phyloP scores from a whole-genome alignment of 495 filamentous ascomycete species.

The Penicillium coprophilum region DNA sequence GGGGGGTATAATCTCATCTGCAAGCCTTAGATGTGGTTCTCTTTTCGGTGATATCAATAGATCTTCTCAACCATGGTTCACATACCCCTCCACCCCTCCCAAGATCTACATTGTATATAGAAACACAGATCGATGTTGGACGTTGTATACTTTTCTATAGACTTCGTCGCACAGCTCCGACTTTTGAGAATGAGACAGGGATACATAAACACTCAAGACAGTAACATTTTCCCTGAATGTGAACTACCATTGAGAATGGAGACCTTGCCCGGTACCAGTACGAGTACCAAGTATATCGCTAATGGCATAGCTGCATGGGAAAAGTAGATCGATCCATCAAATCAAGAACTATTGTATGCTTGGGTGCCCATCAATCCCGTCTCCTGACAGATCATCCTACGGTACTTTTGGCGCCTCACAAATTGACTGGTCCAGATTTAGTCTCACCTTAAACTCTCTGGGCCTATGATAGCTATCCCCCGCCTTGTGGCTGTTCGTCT shows the following conservation, averaged over 20 bases:
- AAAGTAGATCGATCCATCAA: conserved; percentile 6
- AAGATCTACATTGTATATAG: neutral
- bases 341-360: neutral
- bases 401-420: conserved; percentile 15
- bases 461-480: conserved; percentile 16
- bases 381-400: conserved; percentile 11
- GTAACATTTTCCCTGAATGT: neutral
- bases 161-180: conserved; percentile 9
- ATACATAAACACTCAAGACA: neutral
- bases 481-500: conserved; percentile 30
- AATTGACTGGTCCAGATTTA: conserved; percentile 21
- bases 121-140: no score
- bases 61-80: conserved; percentile 12
- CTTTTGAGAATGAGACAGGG: conserved; percentile 10
- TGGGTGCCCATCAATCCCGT: neutral
- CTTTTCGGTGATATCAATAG: no score
- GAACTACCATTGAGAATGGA: neutral
- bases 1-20: conserved; percentile 4
- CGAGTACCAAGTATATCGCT: neutral
- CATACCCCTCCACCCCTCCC: conserved; percentile 3
- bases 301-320: conserved; percentile 1
- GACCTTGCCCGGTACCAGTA: no score
- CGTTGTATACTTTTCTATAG: no score
- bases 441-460: neutral
- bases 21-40: neutral